Conservation (phyloP, 2,329 filamentous ascomycete genomes). For the Calonectria hongkongensis region DNA sequence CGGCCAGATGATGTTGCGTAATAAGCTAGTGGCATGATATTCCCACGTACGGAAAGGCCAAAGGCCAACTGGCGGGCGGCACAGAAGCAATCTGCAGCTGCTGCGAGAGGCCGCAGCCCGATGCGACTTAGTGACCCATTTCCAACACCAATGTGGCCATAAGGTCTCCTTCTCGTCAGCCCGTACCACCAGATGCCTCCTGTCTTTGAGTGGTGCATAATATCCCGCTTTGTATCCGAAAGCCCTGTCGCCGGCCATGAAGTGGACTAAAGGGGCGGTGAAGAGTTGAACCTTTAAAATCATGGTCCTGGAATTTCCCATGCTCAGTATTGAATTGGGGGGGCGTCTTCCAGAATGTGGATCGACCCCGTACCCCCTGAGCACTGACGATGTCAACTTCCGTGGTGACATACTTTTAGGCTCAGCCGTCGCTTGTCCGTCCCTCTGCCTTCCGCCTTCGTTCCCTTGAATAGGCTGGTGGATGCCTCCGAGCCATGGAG, state of each 20-base stretch:
- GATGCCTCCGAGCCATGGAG: slow-evolving; percentile 31
- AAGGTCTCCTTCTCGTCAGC: slow-evolving; percentile 47
- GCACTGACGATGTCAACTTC: slow-evolving; percentile 44
- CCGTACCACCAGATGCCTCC: slow-evolving; percentile 50
- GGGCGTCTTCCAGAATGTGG: slow-evolving; percentile 50
- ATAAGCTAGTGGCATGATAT: slow-evolving; percentile 52
- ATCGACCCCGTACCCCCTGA: slow-evolving; percentile 48
- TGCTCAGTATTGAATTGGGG: slow-evolving; percentile 45
- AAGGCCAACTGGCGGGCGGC: slow-evolving; percentile 47
- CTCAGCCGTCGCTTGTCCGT: slow-evolving; percentile 32
- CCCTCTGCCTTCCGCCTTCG: slow-evolving; percentile 34
- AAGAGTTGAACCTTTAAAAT: slow-evolving; percentile 46
- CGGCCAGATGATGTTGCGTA: slow-evolving; percentile 30
- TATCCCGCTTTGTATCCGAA: slow-evolving; percentile 45
- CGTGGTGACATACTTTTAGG: slow-evolving; percentile 41
- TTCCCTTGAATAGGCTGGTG: slow-evolving; percentile 35
- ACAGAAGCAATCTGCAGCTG: slow-evolving; percentile 49
- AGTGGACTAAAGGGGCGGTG: slow-evolving; percentile 55
- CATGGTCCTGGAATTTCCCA: slow-evolving; percentile 50
- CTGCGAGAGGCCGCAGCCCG: slow-evolving; percentile 49
- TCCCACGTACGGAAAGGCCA: slow-evolving; percentile 28
- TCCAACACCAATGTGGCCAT: slow-evolving; percentile 50
- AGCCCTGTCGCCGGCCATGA: slow-evolving; percentile 40
- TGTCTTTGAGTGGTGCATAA: slow-evolving; percentile 50
- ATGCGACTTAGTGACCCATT: slow-evolving; percentile 55